Conservation (phyloP, 768 basidiomycete genomes). For the Leccinum uliginosum region DNA sequence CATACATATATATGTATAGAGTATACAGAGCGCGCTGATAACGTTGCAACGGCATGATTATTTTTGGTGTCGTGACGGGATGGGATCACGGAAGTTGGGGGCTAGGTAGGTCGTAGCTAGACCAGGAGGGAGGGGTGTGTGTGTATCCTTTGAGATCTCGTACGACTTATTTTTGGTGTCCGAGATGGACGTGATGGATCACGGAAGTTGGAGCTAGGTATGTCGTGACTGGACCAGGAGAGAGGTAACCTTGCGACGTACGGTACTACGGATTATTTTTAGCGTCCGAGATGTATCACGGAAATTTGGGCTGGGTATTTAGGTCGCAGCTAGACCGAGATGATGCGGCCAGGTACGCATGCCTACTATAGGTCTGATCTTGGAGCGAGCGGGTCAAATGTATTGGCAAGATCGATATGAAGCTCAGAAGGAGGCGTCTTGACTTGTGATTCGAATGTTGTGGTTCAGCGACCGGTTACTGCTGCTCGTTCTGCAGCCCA, state of each 20-base stretch:
- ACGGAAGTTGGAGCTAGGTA: background rate
- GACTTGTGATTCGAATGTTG: no score
- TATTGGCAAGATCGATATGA: background rate
- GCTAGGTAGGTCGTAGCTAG: no score
- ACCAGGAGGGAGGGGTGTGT: no score
- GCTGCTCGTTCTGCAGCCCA: no score
- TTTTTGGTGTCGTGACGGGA: background rate
- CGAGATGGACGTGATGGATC: background rate
- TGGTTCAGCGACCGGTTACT: no score
- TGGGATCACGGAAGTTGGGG: background rate
- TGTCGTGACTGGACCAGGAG: background rate
- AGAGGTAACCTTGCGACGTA: no score
- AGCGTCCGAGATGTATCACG: no score
- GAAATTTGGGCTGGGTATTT: background rate
- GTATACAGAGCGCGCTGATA: background rate
- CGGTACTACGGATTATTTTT: no score
- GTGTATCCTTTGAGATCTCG: background rate
- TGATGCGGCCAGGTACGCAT: background rate
- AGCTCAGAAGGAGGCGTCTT: background rate
- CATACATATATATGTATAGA: background rate
- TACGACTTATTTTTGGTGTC: background rate
- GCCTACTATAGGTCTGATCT: background rate
- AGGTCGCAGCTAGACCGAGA: background rate
- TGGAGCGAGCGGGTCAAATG: background rate
- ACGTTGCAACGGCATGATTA: background rate